These are phyloP conservation scores for Cladosporium halotolerans DNA, from an alignment of 2,329 filamentous ascomycete species.

Conservation along the genomic window DNA sequence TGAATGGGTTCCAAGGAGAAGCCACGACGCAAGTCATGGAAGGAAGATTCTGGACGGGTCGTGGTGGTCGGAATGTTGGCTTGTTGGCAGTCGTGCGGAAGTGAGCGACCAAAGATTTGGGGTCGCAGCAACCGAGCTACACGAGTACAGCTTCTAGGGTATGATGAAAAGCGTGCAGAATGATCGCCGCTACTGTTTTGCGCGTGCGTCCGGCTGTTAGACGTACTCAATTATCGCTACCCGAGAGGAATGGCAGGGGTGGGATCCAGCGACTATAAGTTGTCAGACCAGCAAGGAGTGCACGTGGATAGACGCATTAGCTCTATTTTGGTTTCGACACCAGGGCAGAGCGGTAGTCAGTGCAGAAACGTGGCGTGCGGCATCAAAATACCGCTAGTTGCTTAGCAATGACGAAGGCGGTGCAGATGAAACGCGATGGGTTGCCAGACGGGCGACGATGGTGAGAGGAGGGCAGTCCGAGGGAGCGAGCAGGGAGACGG, in stretches of 20 bases:
- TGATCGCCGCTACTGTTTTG: constrained; percentile 14
- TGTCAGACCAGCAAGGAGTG: constrained; percentile 4
- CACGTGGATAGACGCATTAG: constrained; percentile 9
- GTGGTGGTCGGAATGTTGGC: not conserved
- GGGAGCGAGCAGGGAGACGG: not conserved
- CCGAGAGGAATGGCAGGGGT: constrained; percentile 9
- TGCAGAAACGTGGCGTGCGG: constrained; percentile 12
- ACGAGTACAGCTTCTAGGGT: not conserved
- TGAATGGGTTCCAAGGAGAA: constrained; percentile 25
- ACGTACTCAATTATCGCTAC: constrained; percentile 10
- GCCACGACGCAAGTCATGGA: constrained; percentile 29
- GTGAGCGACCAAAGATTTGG: not conserved
- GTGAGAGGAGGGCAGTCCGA: not conserved
- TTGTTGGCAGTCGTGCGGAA: not conserved
- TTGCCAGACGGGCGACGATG: constrained; percentile 2
- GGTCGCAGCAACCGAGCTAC: constrained; percentile 1
- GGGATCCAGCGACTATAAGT: constrained; percentile 11
- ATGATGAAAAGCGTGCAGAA: not conserved
- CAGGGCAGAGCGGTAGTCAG: constrained; percentile 8
- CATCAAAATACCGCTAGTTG: constrained; percentile 11
- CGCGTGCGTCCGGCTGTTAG: constrained; percentile 12
- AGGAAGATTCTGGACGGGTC: not conserved
- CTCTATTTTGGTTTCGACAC: constrained; percentile 6
- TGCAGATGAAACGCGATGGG: constrained; percentile 8
- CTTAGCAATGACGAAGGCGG: constrained; percentile 7